phyloP scores from a whole-genome alignment of 495 filamentous ascomycete genomes.

The Penicillium pancosmium region DNA sequence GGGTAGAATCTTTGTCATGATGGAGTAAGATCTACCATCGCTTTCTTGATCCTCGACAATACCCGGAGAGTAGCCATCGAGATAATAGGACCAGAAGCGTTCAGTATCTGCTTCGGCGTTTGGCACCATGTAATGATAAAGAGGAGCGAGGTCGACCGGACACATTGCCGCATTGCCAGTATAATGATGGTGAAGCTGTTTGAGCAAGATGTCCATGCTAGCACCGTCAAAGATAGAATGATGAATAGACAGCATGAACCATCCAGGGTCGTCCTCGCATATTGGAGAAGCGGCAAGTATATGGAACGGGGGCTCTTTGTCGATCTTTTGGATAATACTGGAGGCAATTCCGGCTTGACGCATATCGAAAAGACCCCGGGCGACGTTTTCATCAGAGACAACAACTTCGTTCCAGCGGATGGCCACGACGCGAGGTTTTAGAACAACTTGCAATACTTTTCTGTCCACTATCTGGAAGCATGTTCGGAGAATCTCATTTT shows the following conservation, averaged over 20 bases:
- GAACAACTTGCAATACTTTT: slow-evolving; percentile 64
- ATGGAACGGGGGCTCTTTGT: slow-evolving; percentile 8
- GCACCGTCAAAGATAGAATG: slow-evolving; percentile 79
- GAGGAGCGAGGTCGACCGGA: not conserved
- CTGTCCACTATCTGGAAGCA: slow-evolving; percentile 55
- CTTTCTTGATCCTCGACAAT: not conserved
- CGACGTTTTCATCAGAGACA: slow-evolving; percentile 8
- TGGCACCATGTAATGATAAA: not conserved
- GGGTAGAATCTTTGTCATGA: not conserved
- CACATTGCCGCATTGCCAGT: slow-evolving; percentile 1
- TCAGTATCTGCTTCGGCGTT: not conserved
- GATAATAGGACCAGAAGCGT: not conserved
- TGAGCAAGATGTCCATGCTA: slow-evolving; percentile 17
- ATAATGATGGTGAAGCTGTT: slow-evolving; percentile 16
- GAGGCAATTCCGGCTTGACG: slow-evolving; percentile 14
- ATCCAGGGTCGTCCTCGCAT: not conserved
- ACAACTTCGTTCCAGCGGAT: slow-evolving; percentile 18
- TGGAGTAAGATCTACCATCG: not conserved
- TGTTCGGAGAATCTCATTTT: slow-evolving; percentile 66
- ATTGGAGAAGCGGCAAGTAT: not conserved
- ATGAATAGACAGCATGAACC: slow-evolving; percentile 29
- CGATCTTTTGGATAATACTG: slow-evolving; percentile 22
- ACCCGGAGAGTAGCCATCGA: not conserved
- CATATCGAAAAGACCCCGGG: slow-evolving; percentile 7
- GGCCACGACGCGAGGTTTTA: slow-evolving; percentile 23